A percentile compares a stretch with the other conserved stretches of the same genome.
These are phyloP conservation scores for Annulohypoxylon maeteangense DNA, from an alignment of 495 filamentous ascomycete genomes.

Conservation along the genomic window DNA sequence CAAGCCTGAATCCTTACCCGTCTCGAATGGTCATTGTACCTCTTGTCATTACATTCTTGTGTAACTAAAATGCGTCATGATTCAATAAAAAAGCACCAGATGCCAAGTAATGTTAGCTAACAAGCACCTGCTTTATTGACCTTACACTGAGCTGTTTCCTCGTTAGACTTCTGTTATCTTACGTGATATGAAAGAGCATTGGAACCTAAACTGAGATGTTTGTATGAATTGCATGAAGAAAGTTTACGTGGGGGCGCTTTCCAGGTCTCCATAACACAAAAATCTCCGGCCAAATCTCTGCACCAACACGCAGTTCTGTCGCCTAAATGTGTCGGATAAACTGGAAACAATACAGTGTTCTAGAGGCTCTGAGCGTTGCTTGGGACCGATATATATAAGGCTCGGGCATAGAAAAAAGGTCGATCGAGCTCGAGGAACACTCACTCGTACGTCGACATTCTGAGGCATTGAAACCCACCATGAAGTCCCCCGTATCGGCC, in stretches of 20 bases:
- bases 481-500: slow-evolving; percentile 10
- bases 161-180: background rate
- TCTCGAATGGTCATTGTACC: too few species aligned
- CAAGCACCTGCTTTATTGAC: background rate
- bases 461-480: slow-evolving; percentile 15
- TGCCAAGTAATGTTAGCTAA: background rate
- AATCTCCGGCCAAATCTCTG: slow-evolving; percentile 6
- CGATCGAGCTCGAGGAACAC: slow-evolving; percentile 7
- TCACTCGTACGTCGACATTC: background rate
- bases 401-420: slow-evolving; percentile 21
- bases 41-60: background rate
- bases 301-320: slow-evolving; percentile 1
- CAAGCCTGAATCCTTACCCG: background rate
- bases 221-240: background rate
- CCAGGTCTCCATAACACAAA: slow-evolving; percentile 5
- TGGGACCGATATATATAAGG: slow-evolving; percentile 30
- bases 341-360: background rate
- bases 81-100: background rate
- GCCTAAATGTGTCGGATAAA: slow-evolving; percentile 34
- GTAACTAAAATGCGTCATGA: background rate
- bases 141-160: background rate
- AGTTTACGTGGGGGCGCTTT: slow-evolving; percentile 1
- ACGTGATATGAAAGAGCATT: slow-evolving; percentile 4
- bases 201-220: background rate
- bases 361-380: background rate